phyloP scores from a whole-genome alignment of 352 stramenopile genomes.

The Pythium sukuiense region DNA sequence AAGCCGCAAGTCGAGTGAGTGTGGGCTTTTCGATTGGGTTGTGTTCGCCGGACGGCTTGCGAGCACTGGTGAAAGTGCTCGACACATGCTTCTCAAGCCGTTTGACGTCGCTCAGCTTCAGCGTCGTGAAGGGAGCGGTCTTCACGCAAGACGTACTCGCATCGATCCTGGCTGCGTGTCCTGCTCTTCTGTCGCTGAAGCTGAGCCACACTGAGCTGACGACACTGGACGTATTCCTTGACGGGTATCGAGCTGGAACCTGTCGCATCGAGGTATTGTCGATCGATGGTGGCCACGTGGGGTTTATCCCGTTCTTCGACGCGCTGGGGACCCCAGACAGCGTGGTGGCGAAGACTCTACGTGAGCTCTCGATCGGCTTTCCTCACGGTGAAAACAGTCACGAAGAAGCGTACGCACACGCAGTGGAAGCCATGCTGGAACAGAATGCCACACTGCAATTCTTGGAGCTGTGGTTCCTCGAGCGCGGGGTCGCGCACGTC shows the following conservation, averaged over 20 bases:
- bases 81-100: neutral
- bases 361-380: neutral
- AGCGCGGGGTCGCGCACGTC: neutral
- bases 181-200: neutral
- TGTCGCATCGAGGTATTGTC: neutral
- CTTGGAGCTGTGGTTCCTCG: neutral
- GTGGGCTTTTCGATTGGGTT: neutral
- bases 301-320: constrained; percentile 1
- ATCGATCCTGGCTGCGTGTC: neutral
- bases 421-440: neutral
- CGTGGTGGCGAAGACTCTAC: neutral
- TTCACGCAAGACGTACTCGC: neutral
- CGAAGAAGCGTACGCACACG: neutral
- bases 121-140: neutral
- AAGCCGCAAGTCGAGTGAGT: neutral
- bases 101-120: neutral
- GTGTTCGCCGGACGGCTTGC: neutral
- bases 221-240: neutral
- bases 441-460: neutral
- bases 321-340: neutral
- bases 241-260: neutral
- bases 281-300: neutral
- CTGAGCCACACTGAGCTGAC: neutral
- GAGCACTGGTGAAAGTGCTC: neutral
- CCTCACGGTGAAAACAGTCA: neutral